Conservation (phyloP, 2,329 filamentous ascomycete species). For the Paraphoma sp. region DNA sequence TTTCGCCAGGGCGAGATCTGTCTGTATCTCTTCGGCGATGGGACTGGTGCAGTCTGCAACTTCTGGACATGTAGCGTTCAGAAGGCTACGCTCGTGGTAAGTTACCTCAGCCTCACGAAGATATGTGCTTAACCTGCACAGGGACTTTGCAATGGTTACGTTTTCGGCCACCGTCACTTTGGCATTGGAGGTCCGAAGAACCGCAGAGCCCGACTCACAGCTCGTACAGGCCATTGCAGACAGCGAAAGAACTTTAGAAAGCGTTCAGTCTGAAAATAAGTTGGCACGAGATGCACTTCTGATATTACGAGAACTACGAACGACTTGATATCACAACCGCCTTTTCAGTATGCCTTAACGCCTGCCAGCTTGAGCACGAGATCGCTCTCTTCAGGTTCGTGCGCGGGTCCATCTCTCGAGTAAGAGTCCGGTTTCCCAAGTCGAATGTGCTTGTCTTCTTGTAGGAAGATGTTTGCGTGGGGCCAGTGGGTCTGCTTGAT, state of each 20-base stretch:
- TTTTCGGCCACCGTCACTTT: constrained; percentile 16
- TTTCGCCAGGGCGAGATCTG: constrained; percentile 13
- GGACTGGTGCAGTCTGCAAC: constrained; percentile 9
- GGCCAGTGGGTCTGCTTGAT: constrained; percentile 13
- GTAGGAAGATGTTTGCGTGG: constrained; percentile 14
- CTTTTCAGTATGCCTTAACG: constrained; percentile 5
- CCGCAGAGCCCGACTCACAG: not conserved
- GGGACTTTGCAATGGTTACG: constrained; percentile 15
- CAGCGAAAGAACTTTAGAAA: constrained; percentile 5
- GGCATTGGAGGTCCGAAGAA: constrained; percentile 8
- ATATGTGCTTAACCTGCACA: not conserved
- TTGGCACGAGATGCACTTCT: constrained; percentile 10
- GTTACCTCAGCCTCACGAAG: not conserved
- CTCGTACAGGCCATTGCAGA: constrained; percentile 2
- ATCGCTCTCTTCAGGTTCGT: constrained; percentile 12
- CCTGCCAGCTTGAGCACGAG: constrained; percentile 10
- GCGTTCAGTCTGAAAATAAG: constrained; percentile 12
- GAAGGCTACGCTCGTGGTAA: constrained; percentile 2
- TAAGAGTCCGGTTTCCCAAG: constrained; percentile 11
- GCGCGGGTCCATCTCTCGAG: constrained; percentile 4
- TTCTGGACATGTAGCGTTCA: constrained; percentile 4
- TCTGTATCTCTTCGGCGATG: constrained; percentile 14
- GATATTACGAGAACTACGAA: constrained; percentile 11
- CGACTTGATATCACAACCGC: not conserved
- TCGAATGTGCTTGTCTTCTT: constrained; percentile 9